Percentiles rank a stretch among this genome's conserved stretches.
phyloP scores from a whole-genome alignment of 1,284 basidiomycete species.

The Schizophyllum amplum region DNA sequence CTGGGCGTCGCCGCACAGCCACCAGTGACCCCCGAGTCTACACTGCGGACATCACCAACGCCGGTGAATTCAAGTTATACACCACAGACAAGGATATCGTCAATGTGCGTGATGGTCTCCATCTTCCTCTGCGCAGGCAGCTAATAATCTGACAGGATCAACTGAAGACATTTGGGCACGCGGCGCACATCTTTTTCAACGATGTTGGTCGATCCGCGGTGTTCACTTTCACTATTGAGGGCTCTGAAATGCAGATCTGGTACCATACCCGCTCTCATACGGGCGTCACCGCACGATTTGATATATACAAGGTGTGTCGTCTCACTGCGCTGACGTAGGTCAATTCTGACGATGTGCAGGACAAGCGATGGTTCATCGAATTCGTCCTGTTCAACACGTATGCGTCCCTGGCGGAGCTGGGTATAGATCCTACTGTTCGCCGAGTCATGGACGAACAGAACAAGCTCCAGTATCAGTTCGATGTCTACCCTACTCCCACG shows the following conservation, averaged over 20 bases:
- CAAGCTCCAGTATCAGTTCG: neutral
- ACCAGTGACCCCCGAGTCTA: too few species aligned
- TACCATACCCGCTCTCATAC: neutral
- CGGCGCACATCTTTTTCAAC: neutral
- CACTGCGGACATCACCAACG: too few species aligned
- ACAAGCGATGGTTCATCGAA: constrained; percentile 2
- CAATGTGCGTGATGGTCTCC: too few species aligned
- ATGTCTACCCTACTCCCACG: neutral
- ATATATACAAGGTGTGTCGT: neutral
- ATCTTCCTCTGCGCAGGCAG: too few species aligned
- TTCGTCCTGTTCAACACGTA: constrained; percentile 1
- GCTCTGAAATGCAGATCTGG: neutral
- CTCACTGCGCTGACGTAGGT: neutral
- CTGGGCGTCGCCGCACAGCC: too few species aligned
- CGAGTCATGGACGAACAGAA: neutral
- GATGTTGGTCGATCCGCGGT: neutral
- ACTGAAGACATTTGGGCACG: neutral
- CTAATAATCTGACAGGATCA: neutral
- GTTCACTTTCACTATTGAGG: neutral
- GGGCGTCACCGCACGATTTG: neutral
- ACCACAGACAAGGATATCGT: too few species aligned
- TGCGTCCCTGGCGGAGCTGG: neutral
- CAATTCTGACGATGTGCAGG: neutral
- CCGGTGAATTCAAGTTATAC: too few species aligned
- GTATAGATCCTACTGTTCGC: constrained; percentile 1